Base-by-base conservation (phyloP, 2,329 filamentous ascomycete species). In the Torrubiella hemipterigena region DNA sequence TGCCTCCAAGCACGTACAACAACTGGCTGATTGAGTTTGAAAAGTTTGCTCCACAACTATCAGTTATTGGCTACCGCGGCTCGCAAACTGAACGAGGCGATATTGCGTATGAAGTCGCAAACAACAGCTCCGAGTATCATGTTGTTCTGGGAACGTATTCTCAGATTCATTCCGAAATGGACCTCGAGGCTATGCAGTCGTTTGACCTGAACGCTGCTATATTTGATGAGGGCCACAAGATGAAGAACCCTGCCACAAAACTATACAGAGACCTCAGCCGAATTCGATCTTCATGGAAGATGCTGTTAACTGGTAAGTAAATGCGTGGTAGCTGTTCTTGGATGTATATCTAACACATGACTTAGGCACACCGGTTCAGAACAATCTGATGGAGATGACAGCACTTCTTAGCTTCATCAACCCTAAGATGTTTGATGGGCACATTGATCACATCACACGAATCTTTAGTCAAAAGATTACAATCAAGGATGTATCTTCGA, bases 21-120 rank as follows among this genome's bases (percentile, higher is more conserved):
- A 98, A 98, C 50, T 98, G 91, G 91, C 70, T 93, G 30, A 73
- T 77, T 30, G 91, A 98, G 52, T 94, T 98, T 46, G 63, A 79
- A 38, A 78, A 74, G 29, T 98, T 98, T 53, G 89, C 87, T 6
- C 85, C 85, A 0, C 63, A 63, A 1, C 56, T 98, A 17, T 69
- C 67, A 1, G 78, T 95, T 20, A 84, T 71, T 69, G 84, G 74
- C 3, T 75, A 75, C 45, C 59, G 62, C 40, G 84, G 84, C 12
- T 63, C 63, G 6, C 77, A 85, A 47, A 61, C 63, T 4, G 76
- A 80, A 43, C 73, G 82, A 28, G 71, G 67, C 29, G 65, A 71
- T 36, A 77, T 87, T 36, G 80, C 79, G 8, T 68, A 78, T 6
- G 60, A 72, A 10, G 59, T 75, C 17, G 73, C 84, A 17, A 65